Conservation (phyloP, 1,284 basidiomycete species). For the Leccinum cinnamomeum region DNA sequence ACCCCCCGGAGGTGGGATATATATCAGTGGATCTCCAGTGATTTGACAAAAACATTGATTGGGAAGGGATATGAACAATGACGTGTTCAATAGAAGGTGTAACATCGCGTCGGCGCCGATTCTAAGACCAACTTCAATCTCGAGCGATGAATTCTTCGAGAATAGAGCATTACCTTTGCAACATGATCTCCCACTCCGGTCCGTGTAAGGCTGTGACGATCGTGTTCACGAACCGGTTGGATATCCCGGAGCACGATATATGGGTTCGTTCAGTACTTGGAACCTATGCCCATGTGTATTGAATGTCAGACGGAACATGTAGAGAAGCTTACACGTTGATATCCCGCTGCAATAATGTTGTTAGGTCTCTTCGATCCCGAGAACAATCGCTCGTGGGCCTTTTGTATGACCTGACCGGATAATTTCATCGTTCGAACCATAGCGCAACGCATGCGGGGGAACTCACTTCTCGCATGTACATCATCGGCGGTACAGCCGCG, state of each 20-base stretch:
- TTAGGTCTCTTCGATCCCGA: slow-evolving; percentile 39
- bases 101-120: slow-evolving; percentile 71
- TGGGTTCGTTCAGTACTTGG: slow-evolving; percentile 15
- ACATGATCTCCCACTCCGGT: slow-evolving; percentile 65
- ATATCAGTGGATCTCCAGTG: slow-evolving; percentile 66
- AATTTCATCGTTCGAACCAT: neutral
- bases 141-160: neutral
- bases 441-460: neutral
- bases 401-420: slow-evolving; percentile 53
- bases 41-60: slow-evolving; percentile 84
- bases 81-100: slow-evolving; percentile 71
- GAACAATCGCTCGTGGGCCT: slow-evolving; percentile 56
- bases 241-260: slow-evolving; percentile 41
- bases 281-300: slow-evolving; percentile 12
- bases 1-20: slow-evolving; percentile 33
- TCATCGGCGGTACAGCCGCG: slow-evolving; percentile 39
- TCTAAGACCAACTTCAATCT: slow-evolving; percentile 38
- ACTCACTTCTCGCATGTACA: slow-evolving; percentile 57
- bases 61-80: slow-evolving; percentile 69
- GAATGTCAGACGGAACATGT: neutral
- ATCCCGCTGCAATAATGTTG: slow-evolving; percentile 68
- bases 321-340: slow-evolving; percentile 48
- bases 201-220: slow-evolving; percentile 64
- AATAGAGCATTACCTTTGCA: slow-evolving; percentile 50
- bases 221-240: slow-evolving; percentile 73